Evolutionary conservation across 2,329 filamentous ascomycete species (phyloP).

Genomic region (Phialocephala subalpina): DNA sequence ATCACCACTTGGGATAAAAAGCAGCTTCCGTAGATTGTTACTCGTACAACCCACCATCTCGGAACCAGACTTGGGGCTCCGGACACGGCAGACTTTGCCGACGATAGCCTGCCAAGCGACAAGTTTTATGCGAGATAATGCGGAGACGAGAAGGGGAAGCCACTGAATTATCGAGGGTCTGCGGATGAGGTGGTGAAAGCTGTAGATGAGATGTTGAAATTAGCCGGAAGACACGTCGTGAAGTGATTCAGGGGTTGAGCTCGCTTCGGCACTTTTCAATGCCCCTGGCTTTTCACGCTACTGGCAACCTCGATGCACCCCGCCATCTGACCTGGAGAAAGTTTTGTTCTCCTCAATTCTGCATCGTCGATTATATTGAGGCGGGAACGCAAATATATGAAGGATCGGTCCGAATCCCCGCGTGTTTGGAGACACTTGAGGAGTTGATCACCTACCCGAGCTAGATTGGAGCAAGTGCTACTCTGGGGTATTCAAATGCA

Average conservation of each 20-base stretch:
- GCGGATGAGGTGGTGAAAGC: constrained; percentile 10
- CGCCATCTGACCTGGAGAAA: background rate
- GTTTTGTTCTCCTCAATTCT: constrained; percentile 1
- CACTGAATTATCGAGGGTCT: constrained; percentile 1
- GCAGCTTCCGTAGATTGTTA: constrained; percentile 8
- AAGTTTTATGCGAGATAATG: background rate
- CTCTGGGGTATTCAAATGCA: background rate
- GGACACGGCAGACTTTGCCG: constrained; percentile 11
- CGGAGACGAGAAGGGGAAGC: constrained; percentile 14
- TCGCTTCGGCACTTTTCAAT: constrained; percentile 20
- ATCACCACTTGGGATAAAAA: background rate
- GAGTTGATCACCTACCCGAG: constrained; percentile 1
- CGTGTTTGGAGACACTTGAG: constrained; percentile 1
- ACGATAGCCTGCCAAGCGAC: background rate
- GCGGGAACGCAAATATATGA: constrained; percentile 13
- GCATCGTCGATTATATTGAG: constrained; percentile 3
- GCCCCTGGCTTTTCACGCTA: constrained; percentile 2
- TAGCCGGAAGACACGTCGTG: constrained; percentile 1
- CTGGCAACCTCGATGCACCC: constrained; percentile 9
- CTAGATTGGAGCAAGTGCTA: background rate
- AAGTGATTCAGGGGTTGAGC: constrained; percentile 16
- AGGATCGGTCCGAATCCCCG: constrained; percentile 22
- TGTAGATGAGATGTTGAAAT: constrained; percentile 8
- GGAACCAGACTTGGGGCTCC: constrained; percentile 5
- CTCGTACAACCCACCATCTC: constrained; percentile 14